Evolutionary conservation across 768 basidiomycete genomes (phyloP), one percentile per base, ranked within the genome.

Genomic region (Ephemerocybe angulata): DNA sequence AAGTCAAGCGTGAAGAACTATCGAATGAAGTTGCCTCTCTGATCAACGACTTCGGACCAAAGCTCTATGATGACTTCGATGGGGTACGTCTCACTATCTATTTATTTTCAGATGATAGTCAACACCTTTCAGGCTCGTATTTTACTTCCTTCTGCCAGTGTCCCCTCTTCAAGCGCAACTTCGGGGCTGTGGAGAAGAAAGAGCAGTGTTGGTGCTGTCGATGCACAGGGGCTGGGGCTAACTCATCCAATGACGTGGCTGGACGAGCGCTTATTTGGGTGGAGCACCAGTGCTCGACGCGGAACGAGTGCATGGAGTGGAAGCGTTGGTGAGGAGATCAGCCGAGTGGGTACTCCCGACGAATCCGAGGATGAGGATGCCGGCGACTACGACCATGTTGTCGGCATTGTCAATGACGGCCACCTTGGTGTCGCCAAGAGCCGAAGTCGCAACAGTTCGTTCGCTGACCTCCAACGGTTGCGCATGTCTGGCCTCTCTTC

Each of bases 221-320:
- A 90, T 66, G 88, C 87, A 0, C 90, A 92, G 72, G 90, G 89
- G 41, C 83, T 87, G 50, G 80, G 92, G 27, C 78, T 95, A 30
- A 88, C 85, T 13, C 93, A 97, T 70, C 93, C 93, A 0, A 93
- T 96, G 88, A 86, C 88, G 13, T 96, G 93, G 93, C 80, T 96
- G 15, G 93, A 97, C 67, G 94, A 96, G 70, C 85, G 90, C 7
- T 78, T 97, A 24, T 97, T 96, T 65, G 94, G 93, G 41, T 96
- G 91, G 93, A 86, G 85, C 68, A 79, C 83, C 51, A 90, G 87
- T 60, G 81, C 89, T 1, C 74, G 72, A 47, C 83, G 82, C 46
- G 90, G 92, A n/a, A 91, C 90, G 2, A 90, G 87, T 62, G 90
- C 84, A n/a, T 94, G 92, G 93, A 83, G 83, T 29, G 88, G 83